Evolutionary conservation across 805 yeast species (phyloP).

Genomic region (Hanseniaspora guilliermondii): DNA sequence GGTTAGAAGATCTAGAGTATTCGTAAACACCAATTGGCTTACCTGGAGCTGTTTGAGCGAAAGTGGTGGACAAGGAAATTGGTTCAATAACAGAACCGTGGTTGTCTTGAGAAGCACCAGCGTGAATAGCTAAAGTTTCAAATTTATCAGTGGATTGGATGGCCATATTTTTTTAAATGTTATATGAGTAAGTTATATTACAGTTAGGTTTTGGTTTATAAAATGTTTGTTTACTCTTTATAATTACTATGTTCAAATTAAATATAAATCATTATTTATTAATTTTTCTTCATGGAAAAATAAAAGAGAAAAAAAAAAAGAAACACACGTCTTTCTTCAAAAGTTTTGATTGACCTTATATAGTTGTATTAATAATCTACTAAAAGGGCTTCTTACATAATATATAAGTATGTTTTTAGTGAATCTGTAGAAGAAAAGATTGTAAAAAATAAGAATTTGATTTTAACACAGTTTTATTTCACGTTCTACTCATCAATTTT

Average conservation of each 20-base stretch:
- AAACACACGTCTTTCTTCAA: too few relatives aligned
- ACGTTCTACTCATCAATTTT: neutral
- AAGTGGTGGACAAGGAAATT: constrained; percentile 71
- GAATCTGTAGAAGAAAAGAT: too few relatives aligned
- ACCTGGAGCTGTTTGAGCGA: constrained; percentile 68
- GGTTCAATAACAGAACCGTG: constrained; percentile 86
- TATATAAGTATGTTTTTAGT: too few relatives aligned
- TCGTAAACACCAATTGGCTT: constrained; percentile 68
- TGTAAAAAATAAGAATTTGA: neutral
- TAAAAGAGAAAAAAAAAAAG: too few relatives aligned
- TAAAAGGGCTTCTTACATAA: too few relatives aligned
- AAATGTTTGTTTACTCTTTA: neutral
- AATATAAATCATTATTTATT: too few relatives aligned
- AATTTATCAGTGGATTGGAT: constrained; percentile 32
- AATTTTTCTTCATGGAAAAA: too few relatives aligned
- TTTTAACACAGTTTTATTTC: neutral
- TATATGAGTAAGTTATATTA: neutral
- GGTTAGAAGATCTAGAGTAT: constrained; percentile 75
- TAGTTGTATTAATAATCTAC: too few relatives aligned
- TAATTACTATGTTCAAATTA: too few relatives aligned
- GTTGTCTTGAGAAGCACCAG: constrained; percentile 59
- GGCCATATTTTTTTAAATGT: constrained; percentile 19
- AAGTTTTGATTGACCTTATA: too few relatives aligned
- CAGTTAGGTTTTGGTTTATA: neutral
- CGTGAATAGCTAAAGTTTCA: constrained; percentile 75